A percentile compares a stretch with the other conserved stretches of the same genome.
phyloP scores from a whole-genome alignment of 768 basidiomycete species.

The Tricholoma terreum region DNA sequence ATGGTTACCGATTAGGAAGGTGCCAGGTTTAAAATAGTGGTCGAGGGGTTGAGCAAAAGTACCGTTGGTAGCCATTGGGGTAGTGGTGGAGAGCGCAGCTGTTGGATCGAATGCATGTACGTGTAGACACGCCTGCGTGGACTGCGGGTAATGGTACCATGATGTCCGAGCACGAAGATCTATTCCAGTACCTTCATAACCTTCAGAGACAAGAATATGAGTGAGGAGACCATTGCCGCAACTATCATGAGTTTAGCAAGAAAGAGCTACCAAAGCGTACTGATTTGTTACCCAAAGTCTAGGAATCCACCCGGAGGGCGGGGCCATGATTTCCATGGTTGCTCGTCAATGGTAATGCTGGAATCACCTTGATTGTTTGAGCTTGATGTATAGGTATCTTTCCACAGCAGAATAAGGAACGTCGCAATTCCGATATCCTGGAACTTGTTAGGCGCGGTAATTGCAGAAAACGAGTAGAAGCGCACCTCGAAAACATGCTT shows the following conservation, averaged over 20 bases:
- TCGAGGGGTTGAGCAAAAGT: neutral
- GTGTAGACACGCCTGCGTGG: slow-evolving; percentile 58
- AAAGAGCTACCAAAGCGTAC: neutral
- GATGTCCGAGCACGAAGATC: slow-evolving; percentile 84
- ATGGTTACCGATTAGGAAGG: slow-evolving; percentile 92
- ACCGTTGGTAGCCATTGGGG: neutral
- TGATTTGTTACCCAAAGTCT: slow-evolving; percentile 69
- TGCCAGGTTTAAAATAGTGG: slow-evolving; percentile 37
- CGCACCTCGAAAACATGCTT: slow-evolving; percentile 88
- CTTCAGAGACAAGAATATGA: slow-evolving; percentile 81
- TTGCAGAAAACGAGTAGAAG: neutral
- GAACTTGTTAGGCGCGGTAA: neutral
- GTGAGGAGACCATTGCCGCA: slow-evolving; percentile 93
- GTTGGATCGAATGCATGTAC: slow-evolving; percentile 74
- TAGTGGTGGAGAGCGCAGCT: slow-evolving; percentile 5
- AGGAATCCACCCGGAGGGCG: slow-evolving; percentile 83
- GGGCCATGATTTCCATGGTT: slow-evolving; percentile 71
- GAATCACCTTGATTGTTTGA: slow-evolving; percentile 7
- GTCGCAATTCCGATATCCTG: slow-evolving; percentile 96
- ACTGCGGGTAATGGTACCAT: slow-evolving; percentile 73
- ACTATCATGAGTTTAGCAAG: slow-evolving; percentile 32
- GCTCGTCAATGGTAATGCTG: slow-evolving; percentile 7
- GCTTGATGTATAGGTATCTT: slow-evolving; percentile 49
- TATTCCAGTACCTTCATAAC: slow-evolving; percentile 80
- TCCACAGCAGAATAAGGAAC: slow-evolving; percentile 91